phyloP scores from a whole-genome alignment of 2,329 filamentous ascomycete species.

The Cytospora leucostoma region DNA sequence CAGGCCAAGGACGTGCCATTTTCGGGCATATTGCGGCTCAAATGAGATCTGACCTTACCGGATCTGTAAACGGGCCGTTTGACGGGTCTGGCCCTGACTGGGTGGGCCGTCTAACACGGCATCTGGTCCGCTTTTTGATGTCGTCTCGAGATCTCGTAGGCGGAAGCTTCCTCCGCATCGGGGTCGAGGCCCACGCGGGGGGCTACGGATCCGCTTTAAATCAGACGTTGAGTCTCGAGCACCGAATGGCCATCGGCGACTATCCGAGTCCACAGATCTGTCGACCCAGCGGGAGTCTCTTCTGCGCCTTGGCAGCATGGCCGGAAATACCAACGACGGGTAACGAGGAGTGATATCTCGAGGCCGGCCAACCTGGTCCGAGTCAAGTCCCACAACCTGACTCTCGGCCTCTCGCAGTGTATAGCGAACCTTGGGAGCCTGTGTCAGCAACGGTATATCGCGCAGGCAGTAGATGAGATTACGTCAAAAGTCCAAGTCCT shows the following conservation, averaged over 20 bases:
- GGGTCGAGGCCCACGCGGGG: constrained; percentile 14
- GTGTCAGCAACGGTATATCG: neutral
- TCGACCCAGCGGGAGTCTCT: constrained; percentile 15
- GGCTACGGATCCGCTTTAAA: constrained; percentile 19
- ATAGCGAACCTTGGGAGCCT: neutral
- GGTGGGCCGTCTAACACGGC: constrained; percentile 15
- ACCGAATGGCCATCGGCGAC: constrained; percentile 13
- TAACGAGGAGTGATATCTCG: neutral
- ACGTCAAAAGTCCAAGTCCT: neutral
- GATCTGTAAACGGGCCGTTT: constrained; percentile 27
- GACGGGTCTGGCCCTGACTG: constrained; percentile 19
- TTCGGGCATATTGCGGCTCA: constrained; percentile 28
- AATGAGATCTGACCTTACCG: constrained; percentile 24
- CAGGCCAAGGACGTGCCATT: constrained; percentile 24
- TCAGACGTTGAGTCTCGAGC: constrained; percentile 21
- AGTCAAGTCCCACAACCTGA: neutral
- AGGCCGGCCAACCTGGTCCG: constrained; percentile 13
- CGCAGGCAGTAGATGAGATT: neutral
- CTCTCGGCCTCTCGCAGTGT: neutral
- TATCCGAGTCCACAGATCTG: constrained; percentile 23
- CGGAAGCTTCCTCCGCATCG: constrained; percentile 22
- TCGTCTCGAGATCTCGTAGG: constrained; percentile 21
- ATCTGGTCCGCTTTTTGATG: constrained; percentile 20
- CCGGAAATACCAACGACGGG: constrained; percentile 1
- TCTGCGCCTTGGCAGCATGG: constrained; percentile 7